Percentiles rank a stretch among this genome's conserved stretches.
Conservation (phyloP, 2,329 filamentous ascomycete species). For the Rhinocladiella mackenziei region DNA sequence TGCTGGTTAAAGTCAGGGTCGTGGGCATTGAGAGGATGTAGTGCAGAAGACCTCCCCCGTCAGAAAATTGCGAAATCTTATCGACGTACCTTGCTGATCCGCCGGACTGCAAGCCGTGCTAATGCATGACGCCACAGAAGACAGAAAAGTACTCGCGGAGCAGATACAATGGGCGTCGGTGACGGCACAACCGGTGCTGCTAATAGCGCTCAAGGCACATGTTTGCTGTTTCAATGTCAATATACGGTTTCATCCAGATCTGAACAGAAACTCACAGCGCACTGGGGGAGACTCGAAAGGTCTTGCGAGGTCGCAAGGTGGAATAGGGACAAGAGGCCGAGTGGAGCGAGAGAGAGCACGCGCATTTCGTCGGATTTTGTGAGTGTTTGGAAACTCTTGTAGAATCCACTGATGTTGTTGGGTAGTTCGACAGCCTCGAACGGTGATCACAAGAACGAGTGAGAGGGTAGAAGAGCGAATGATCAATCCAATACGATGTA, state of each 20-base stretch:
- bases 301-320: slow-evolving; percentile 17
- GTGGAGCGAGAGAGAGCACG: slow-evolving; percentile 9
- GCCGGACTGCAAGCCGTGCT: slow-evolving; percentile 13
- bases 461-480: background rate
- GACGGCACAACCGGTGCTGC: slow-evolving; percentile 17
- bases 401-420: slow-evolving; percentile 8
- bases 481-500: background rate
- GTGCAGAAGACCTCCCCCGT: background rate
- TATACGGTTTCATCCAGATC: background rate
- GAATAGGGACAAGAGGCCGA: slow-evolving; percentile 14
- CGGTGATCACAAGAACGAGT: background rate
- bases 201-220: slow-evolving; percentile 18
- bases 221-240: slow-evolving; percentile 4
- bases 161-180: slow-evolving; percentile 21
- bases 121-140: slow-evolving; percentile 19
- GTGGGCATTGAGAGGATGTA: background rate
- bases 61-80: background rate
- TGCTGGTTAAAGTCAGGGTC: slow-evolving; percentile 7
- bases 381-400: no score
- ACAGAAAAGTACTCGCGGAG: slow-evolving; percentile 14
- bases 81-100: slow-evolving; percentile 18
- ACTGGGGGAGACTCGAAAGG: slow-evolving; percentile 14
- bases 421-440: background rate
- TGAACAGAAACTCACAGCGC: slow-evolving; percentile 15
- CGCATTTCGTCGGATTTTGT: no score